phyloP scores from a whole-genome alignment of 768 basidiomycete genomes.

The Chalciporus chontae region DNA sequence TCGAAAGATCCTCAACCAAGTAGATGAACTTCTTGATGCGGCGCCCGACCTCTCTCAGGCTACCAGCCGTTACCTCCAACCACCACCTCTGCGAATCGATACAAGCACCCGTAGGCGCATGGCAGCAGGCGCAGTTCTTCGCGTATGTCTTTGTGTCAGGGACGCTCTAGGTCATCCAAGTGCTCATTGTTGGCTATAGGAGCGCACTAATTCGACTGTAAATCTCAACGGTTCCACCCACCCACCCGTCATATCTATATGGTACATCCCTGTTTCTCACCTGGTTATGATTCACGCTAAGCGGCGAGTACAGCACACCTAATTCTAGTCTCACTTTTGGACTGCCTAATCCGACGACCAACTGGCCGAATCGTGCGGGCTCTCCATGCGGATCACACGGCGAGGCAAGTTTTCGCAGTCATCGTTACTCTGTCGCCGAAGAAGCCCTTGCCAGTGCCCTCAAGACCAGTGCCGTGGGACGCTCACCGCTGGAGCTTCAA shows the following conservation, averaged over 20 bases:
- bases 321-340: constrained; percentile 16
- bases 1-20: constrained; percentile 23
- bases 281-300: constrained; percentile 13
- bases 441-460: constrained; percentile 37
- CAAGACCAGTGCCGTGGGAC: constrained; percentile 31
- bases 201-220: constrained; percentile 18
- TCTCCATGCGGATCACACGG: constrained; percentile 28
- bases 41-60: constrained; percentile 1
- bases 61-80: constrained; percentile 6
- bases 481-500: constrained; percentile 43
- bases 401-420: constrained; percentile 28
- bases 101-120: constrained; percentile 1
- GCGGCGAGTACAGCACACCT: constrained; percentile 19
- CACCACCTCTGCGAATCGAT: constrained; percentile 15
- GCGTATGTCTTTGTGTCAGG: constrained; percentile 9
- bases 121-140: constrained; percentile 3
- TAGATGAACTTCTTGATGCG: constrained; percentile 21
- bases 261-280: constrained; percentile 20
- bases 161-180: neutral
- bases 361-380: constrained; percentile 5
- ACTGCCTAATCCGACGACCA: constrained; percentile 13
- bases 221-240: constrained; percentile 2
- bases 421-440: constrained; percentile 46
- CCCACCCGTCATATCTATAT: constrained; percentile 3
- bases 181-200: constrained; percentile 12